Evolutionary conservation across 2,329 filamentous ascomycete species (phyloP).

Genomic region (Stromatinia cepivora): DNA sequence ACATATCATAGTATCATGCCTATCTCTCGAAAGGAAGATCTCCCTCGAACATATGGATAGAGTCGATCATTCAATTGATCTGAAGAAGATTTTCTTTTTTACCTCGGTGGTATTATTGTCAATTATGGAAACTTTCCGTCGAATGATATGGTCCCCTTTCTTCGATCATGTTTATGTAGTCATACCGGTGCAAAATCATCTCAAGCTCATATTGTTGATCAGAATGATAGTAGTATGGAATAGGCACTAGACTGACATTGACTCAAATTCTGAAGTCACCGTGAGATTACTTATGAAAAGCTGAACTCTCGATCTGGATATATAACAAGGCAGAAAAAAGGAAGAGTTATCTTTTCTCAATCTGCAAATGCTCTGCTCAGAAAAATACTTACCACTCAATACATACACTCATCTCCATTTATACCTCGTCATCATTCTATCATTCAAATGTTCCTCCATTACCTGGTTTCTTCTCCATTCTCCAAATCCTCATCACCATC

Average conservation of each 20-base stretch:
- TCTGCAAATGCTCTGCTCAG: not conserved
- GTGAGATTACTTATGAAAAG: not conserved
- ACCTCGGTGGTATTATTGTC: not conserved
- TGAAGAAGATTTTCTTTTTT: not conserved
- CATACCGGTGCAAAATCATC: not conserved
- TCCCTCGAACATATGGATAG: not conserved
- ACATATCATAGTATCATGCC: not conserved
- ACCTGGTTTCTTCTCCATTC: conserved; percentile 8
- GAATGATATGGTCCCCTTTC: not conserved
- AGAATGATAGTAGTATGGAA: not conserved
- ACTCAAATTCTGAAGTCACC: not conserved
- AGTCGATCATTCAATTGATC: not conserved
- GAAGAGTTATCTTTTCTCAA: not conserved
- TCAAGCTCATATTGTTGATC: not conserved
- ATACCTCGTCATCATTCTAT: not conserved
- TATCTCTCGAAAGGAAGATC: not conserved
- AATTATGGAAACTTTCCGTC: not conserved
- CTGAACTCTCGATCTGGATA: not conserved
- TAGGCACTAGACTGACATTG: not conserved
- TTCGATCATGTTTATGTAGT: not conserved
- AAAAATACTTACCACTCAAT: not conserved
- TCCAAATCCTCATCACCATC: conserved; percentile 28
- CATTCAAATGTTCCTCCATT: not conserved
- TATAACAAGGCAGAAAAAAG: not conserved
- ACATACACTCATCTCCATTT: not conserved